A percentile compares a stretch with the other conserved stretches of the same genome.
phyloP scores from a whole-genome alignment of 306 rosid genomes.

The Carpinus viminea region DNA sequence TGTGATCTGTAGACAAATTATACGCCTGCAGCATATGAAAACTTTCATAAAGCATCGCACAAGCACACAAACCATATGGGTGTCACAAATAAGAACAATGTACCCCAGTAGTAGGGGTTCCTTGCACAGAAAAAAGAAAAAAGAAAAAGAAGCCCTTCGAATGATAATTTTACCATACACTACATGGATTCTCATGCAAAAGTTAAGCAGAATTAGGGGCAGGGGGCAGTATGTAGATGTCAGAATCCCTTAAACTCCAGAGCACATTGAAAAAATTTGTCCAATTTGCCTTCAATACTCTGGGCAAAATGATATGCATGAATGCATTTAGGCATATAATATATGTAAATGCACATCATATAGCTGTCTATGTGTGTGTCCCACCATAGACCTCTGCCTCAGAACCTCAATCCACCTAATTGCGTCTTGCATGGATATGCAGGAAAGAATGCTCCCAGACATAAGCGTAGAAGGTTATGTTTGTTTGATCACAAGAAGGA shows the following conservation, averaged over 20 bases:
- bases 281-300: slow-evolving; percentile 7
- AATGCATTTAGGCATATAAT: background rate
- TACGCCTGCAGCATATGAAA: slow-evolving; percentile 71
- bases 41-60: slow-evolving; percentile 23
- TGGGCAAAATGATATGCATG: background rate
- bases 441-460: background rate
- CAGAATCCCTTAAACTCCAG: slow-evolving; percentile 5
- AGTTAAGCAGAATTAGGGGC: background rate
- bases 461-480: background rate
- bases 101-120: slow-evolving; percentile 13
- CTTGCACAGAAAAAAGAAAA: background rate
- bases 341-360: too few relatives aligned
- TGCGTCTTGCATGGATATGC: background rate
- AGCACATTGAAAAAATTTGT: background rate
- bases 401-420: background rate
- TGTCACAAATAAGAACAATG: too few relatives aligned
- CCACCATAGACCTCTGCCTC: background rate
- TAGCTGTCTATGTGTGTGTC: background rate
- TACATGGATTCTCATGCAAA: slow-evolving; percentile 6
- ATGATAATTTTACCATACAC: background rate
- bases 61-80: too few relatives aligned
- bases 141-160: background rate
- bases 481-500: background rate
- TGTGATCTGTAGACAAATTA: slow-evolving; percentile 90
- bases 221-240: slow-evolving; percentile 13